Percentiles rank a stretch among this genome's conserved stretches.
Conservation (phyloP, 495 filamentous ascomycete species). For the Parathielavia hyrcaniae region DNA sequence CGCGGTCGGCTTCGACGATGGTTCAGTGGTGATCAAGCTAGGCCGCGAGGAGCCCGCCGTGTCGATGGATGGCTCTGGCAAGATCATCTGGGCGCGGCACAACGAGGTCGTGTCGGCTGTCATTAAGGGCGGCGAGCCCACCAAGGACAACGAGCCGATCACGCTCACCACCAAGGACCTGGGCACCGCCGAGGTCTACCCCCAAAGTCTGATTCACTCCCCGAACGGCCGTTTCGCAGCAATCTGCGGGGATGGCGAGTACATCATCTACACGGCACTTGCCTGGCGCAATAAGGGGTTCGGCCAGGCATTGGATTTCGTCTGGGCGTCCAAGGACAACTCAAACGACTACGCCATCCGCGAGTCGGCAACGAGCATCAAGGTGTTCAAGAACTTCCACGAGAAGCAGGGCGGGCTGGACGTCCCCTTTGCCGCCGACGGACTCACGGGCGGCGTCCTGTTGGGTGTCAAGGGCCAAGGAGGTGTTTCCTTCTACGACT, state of each 20-base stretch:
- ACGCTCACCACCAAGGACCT: constrained; percentile 87
- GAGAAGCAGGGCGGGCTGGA: constrained; percentile 84
- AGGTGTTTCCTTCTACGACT: constrained; percentile 93
- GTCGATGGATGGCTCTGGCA: constrained; percentile 92
- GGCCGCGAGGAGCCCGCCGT: constrained; percentile 95
- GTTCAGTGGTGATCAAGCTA: constrained; percentile 95
- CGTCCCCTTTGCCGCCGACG: constrained; percentile 93
- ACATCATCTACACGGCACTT: constrained; percentile 96
- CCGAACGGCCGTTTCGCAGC: constrained; percentile 96
- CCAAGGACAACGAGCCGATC: constrained; percentile 83
- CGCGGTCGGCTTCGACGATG: constrained; percentile 95
- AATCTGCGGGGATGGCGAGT: constrained; percentile 94
- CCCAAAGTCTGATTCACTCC: constrained; percentile 88
- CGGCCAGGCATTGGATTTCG: constrained; percentile 89
- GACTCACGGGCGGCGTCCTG: constrained; percentile 81
- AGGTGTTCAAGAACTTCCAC: constrained; percentile 96
- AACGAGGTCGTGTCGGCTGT: constrained; percentile 90
- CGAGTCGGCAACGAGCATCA: constrained; percentile 86
- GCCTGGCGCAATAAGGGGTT: constrained; percentile 98
- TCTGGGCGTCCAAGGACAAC: constrained; percentile 95
- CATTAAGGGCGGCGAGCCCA: constrained; percentile 83
- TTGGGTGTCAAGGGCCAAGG: constrained; percentile 92
- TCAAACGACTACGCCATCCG: constrained; percentile 97
- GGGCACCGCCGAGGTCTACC: constrained; percentile 93
- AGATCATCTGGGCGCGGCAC: constrained; percentile 91